Conservation (phyloP, 176 grass and related monocot species). For the Rhynchospora pubera region DNA sequence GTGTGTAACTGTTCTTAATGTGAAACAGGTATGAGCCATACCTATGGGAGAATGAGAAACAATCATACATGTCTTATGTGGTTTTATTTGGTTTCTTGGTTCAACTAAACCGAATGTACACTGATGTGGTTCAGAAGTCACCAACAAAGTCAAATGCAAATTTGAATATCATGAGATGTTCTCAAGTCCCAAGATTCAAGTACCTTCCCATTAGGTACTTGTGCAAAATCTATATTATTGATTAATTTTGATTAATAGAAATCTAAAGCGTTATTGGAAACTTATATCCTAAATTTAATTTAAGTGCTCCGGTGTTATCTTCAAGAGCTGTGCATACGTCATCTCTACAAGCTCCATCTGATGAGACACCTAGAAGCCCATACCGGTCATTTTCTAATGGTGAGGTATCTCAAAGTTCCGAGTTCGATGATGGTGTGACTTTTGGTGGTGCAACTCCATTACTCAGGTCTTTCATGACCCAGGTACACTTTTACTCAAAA, state of each 20-base stretch:
- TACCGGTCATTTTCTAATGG: conserved; percentile 84
- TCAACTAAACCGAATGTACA: conserved; percentile 91
- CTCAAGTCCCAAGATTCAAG: conserved; percentile 93
- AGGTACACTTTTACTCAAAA: conserved; percentile 42
- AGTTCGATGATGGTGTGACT: conserved; percentile 63
- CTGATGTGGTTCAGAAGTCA: conserved; percentile 62
- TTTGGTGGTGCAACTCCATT: conserved; percentile 77
- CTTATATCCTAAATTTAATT: conserved; percentile 19
- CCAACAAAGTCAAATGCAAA: conserved; percentile 90
- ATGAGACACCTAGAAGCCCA: conserved; percentile 54
- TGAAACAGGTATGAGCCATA: conserved; percentile 92
- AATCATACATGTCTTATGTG: conserved; percentile 93
- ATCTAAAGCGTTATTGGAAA: background rate
- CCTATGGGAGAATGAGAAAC: conserved; percentile 99
- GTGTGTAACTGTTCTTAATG: conserved; percentile 11
- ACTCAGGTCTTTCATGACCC: conserved; percentile 87
- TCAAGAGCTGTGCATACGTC: conserved; percentile 61
- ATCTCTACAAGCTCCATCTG: conserved; percentile 37
- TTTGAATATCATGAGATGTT: conserved; percentile 97
- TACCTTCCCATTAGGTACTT: conserved; percentile 96
- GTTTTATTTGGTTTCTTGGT: conserved; percentile 97
- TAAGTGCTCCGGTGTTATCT: conserved; percentile 83
- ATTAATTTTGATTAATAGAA: conserved; percentile 19
- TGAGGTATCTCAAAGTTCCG: conserved; percentile 38
- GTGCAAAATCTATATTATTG: background rate